A percentile compares a stretch with the other conserved stretches of the same genome.
phyloP scores from a whole-genome alignment of 805 yeast species.

The Starmera caribaea region DNA sequence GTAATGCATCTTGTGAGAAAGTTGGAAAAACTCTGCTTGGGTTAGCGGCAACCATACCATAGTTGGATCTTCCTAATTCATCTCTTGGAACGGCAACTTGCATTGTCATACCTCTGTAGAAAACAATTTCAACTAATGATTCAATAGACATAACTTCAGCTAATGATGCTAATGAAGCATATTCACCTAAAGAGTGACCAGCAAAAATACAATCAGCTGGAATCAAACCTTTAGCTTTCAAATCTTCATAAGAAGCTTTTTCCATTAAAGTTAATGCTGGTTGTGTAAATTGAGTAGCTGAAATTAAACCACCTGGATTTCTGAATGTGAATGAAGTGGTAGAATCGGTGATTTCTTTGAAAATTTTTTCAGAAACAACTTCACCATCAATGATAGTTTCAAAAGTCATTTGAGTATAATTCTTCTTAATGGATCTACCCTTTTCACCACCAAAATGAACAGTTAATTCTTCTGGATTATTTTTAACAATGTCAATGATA shows the following conservation, averaged over 20 bases:
- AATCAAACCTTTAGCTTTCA: slow-evolving; percentile 90
- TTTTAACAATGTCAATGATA: slow-evolving; percentile 86
- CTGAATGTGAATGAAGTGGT: slow-evolving; percentile 82
- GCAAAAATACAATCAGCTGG: slow-evolving; percentile 93
- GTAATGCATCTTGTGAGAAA: slow-evolving; percentile 86
- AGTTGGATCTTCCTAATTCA: slow-evolving; percentile 88
- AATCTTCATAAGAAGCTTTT: slow-evolving; percentile 97
- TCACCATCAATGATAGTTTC: slow-evolving; percentile 86
- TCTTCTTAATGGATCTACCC: slow-evolving; percentile 90
- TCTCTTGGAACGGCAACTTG: slow-evolving; percentile 99
- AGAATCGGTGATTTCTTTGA: slow-evolving; percentile 77
- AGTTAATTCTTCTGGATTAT: slow-evolving; percentile 92
- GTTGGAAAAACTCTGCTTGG: slow-evolving; percentile 88
- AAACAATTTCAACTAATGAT: slow-evolving; percentile 92
- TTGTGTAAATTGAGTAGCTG: slow-evolving; percentile 98
- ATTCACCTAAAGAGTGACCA: slow-evolving; percentile 99
- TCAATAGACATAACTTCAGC: slow-evolving; percentile 99
- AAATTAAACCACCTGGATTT: slow-evolving; percentile 88
- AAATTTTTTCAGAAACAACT: slow-evolving; percentile 85
- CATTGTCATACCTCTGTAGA: slow-evolving; percentile 99
- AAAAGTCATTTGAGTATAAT: slow-evolving; percentile 94
- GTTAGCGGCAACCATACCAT: slow-evolving; percentile 98
- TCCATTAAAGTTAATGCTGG: slow-evolving; percentile 99
- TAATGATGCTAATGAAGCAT: slow-evolving; percentile 92
- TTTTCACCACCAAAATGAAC: slow-evolving; percentile 97